Evolutionary conservation across 2,329 filamentous ascomycete species (phyloP).

Genomic region (Sclerotinia minor): DNA sequence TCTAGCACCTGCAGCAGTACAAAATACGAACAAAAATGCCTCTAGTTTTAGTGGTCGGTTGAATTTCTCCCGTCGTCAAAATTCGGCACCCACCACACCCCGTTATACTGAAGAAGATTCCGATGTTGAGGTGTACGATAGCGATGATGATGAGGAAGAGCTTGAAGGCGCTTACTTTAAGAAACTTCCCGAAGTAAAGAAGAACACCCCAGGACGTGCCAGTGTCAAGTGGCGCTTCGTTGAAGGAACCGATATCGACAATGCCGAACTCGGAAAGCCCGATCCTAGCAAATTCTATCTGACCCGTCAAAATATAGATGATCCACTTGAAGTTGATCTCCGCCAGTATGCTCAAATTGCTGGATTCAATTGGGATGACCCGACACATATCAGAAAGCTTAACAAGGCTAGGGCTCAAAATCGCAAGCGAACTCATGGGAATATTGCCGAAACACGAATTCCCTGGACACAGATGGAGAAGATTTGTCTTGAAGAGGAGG

Average conservation of each 20-base stretch:
- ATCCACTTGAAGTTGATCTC: background rate
- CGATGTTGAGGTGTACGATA: constrained; percentile 1
- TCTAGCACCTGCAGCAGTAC: background rate
- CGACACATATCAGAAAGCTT: background rate
- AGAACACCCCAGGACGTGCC: constrained; percentile 15
- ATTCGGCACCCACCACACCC: background rate
- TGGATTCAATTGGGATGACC: constrained; percentile 14
- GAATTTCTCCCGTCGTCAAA: background rate
- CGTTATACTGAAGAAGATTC: background rate
- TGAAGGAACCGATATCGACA: constrained; percentile 2
- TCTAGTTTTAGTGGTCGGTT: background rate
- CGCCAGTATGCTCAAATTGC: constrained; percentile 5
- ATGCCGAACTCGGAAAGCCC: background rate
- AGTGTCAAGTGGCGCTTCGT: constrained; percentile 8
- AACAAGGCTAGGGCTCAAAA: constrained; percentile 14
- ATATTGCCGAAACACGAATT: constrained; percentile 8
- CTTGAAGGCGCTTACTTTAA: background rate
- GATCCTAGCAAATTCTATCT: constrained; percentile 21
- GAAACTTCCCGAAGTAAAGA: constrained; percentile 6
- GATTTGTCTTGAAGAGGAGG: background rate
- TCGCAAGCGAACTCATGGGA: background rate
- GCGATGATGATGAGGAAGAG: constrained; percentile 6
- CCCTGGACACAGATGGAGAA: constrained; percentile 19
- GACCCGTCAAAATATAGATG: background rate
- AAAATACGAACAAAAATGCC: background rate